Percentiles rank a stretch among this genome's conserved stretches.
Evolutionary conservation across 768 basidiomycete species (phyloP).

Genomic region (Dioszegia aurantiaca): DNA sequence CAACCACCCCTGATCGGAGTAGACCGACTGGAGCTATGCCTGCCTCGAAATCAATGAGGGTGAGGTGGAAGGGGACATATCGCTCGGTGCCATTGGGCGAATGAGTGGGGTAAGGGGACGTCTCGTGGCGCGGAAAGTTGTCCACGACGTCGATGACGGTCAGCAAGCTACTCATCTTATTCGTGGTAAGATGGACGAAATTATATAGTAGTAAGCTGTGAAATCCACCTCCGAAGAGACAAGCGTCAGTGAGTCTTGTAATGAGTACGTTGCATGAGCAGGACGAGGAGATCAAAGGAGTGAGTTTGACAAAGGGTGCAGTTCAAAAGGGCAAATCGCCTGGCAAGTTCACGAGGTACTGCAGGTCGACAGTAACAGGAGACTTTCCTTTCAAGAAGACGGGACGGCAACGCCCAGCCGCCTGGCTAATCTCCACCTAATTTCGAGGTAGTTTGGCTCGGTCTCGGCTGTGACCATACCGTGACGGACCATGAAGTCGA

Average conservation of each 20-base stretch:
- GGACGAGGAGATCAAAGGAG: neutral
- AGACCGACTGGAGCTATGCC: conserved; percentile 54
- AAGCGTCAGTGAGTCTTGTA: no score
- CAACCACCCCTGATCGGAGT: conserved; percentile 50
- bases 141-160: conserved; percentile 16
- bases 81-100: conserved; percentile 25
- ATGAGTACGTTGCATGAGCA: no score
- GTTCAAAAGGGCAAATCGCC: no score
- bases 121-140: neutral
- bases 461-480: conserved; percentile 83
- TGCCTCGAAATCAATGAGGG: conserved; percentile 27
- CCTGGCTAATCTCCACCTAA: conserved; percentile 51
- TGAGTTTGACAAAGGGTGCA: no score
- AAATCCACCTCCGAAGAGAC: no score
- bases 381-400: neutral
- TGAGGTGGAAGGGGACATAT: conserved; percentile 45
- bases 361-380: no score
- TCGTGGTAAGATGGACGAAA: no score
- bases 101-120: conserved; percentile 19
- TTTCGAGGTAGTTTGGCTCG: conserved; percentile 77
- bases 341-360: no score
- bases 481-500: conserved; percentile 85
- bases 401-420: conserved; percentile 40
- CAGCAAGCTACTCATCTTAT: conserved; percentile 23
- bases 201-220: no score